phyloP scores from a whole-genome alignment of 169 alveolate genomes.

The Plasmodium relictum region DNA sequence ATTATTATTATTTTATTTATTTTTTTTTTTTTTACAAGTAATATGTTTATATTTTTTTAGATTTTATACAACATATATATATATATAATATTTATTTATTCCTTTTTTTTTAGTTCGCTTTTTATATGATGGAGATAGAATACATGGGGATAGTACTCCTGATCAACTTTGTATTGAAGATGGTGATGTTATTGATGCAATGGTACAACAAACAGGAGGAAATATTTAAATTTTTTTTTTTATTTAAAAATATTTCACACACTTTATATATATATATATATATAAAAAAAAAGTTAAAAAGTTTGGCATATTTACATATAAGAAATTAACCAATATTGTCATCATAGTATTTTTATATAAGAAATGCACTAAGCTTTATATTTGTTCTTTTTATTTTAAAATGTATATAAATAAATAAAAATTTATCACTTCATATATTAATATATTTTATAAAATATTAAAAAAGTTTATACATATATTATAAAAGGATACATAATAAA shows the following conservation, averaged over 20 bases:
- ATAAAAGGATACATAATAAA: too few relatives aligned
- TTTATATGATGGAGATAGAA: constrained; percentile 97
- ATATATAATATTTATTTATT: background rate
- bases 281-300: too few relatives aligned
- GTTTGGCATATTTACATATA: constrained; percentile 7
- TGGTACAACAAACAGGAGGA: constrained; percentile 99
- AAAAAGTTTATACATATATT: too few relatives aligned
- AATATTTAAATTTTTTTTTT: constrained; percentile 31
- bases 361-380: too few relatives aligned
- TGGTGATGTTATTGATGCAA: constrained; percentile 98
- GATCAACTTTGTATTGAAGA: constrained; percentile 95
- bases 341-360: too few relatives aligned
- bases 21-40: background rate
- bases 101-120: constrained; percentile 91
- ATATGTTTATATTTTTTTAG: constrained; percentile 2
- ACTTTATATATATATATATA: background rate
- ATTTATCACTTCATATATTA: too few relatives aligned
- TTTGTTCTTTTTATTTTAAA: too few relatives aligned
- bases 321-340: too few relatives aligned
- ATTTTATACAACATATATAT: background rate
- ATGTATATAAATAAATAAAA: too few relatives aligned
- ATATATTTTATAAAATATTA: too few relatives aligned
- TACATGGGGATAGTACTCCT: constrained; percentile 96
- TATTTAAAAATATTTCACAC: background rate
- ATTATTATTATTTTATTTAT: background rate